Base-by-base conservation (phyloP, 345 rosid genomes). In the Citrus sinensis region DNA sequence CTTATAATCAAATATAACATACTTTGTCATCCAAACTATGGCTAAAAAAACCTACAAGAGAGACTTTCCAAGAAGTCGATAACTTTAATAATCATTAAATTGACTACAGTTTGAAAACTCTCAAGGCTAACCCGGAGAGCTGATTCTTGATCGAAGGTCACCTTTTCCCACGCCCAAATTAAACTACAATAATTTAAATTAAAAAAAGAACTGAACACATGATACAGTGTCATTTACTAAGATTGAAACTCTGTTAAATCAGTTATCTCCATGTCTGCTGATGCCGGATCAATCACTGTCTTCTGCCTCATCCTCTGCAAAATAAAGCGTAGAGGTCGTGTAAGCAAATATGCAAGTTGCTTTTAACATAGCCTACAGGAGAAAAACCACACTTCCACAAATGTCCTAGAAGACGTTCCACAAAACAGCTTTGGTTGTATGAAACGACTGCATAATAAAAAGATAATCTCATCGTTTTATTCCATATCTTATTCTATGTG, bases 241-340 rank as follows among this genome's bases (percentile, higher is more conserved):
- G 29, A 62, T 61, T 20, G 32, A 77, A 42, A 60, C 40, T 72
- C 76, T 35, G 51, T 35, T 30, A 55, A 55, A 32, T 55, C 67
- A 27, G 69, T 34, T 54, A 63, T 54, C 78, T 67, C 40, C 62
- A 55, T n/a, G 82, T 81, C 55, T 27, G 67, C 75, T 37, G 27
- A 54, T 55, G 51, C 55, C 6, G 0, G 24, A 19, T 84, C 81
- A 88, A 30, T 82, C 82, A 17, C 78, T 84, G 81, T 81, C 88
- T 13, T 82, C 86, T 11, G 51, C 51, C 1, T 78, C 82, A 24
- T 71, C 75, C 56, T 67, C 90, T 88, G 87, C 85, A 81, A 63
- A 66, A 60, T 2, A 49, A 54, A 27, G 51, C 22, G 32, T 49
- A 39, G 25, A 70, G 19, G 49, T 75, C 34, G 58, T 51, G 42